These are phyloP conservation scores for Ophiostoma piceae DNA, from an alignment of 2,329 filamentous ascomycete species.

Conservation along the genomic window DNA sequence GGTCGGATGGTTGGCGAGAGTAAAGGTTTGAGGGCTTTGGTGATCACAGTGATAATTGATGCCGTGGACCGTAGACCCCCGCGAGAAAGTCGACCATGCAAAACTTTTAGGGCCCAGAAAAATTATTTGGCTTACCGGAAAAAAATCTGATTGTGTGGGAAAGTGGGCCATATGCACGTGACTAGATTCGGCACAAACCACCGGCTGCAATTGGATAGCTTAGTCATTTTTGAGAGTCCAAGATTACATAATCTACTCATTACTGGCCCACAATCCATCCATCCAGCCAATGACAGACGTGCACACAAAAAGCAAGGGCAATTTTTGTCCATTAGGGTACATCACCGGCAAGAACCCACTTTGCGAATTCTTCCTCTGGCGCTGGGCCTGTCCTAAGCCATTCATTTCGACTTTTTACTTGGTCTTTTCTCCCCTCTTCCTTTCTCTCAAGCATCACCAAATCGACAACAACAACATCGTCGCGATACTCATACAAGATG, in stretches of 20 bases:
- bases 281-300: slow-evolving; percentile 6
- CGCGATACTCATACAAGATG: slow-evolving; percentile 28
- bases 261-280: no score
- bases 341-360: slow-evolving; percentile 9
- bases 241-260: slow-evolving; percentile 14
- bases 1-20: slow-evolving; percentile 19
- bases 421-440: slow-evolving; percentile 11
- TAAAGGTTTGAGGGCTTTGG: slow-evolving; percentile 14
- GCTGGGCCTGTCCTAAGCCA: slow-evolving; percentile 5
- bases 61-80: slow-evolving; percentile 17
- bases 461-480: slow-evolving; percentile 21
- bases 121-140: slow-evolving; percentile 19
- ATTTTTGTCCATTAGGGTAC: slow-evolving; percentile 26
- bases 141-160: slow-evolving; percentile 26
- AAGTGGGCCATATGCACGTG: slow-evolving; percentile 22
- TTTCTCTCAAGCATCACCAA: slow-evolving; percentile 18
- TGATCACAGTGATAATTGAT: slow-evolving; percentile 16
- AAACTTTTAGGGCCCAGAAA: slow-evolving; percentile 26
- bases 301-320: slow-evolving; percentile 22
- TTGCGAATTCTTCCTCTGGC: slow-evolving; percentile 15
- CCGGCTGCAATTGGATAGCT: background rate
- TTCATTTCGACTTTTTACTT: slow-evolving; percentile 15
- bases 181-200: background rate
- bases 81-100: slow-evolving; percentile 23
- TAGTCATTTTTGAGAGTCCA: background rate